phyloP scores from a whole-genome alignment of 768 basidiomycete species.

The Paxillus ammoniavirescens region DNA sequence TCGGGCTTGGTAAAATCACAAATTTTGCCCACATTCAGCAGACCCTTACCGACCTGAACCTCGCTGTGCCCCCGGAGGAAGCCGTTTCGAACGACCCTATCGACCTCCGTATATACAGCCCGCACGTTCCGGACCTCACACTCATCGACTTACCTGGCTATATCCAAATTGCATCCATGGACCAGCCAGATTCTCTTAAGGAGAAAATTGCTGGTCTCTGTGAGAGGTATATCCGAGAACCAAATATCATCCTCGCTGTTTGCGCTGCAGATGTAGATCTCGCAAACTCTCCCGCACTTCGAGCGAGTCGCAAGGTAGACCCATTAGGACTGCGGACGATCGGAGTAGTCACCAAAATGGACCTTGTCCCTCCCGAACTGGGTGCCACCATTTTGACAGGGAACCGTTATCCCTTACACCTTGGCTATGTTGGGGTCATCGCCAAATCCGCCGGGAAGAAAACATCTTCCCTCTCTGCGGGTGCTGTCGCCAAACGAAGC shows the following conservation, averaged over 20 bases:
- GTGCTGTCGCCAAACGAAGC: constrained; percentile 48
- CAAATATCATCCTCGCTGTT: constrained; percentile 99
- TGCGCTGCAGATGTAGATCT: constrained; percentile 98
- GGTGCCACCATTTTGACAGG: constrained; percentile 82
- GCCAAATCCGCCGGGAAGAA: constrained; percentile 71
- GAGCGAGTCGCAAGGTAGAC: constrained; percentile 92
- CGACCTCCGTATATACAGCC: constrained; percentile 94
- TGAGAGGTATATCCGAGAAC: constrained; percentile 97
- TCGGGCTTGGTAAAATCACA: constrained; percentile 86
- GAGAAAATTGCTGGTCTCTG: constrained; percentile 89
- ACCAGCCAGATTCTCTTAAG: constrained; percentile 93
- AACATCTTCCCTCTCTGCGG: constrained; percentile 46
- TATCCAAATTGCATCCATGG: constrained; percentile 90
- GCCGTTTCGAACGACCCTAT: constrained; percentile 95
- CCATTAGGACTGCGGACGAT: constrained; percentile 94
- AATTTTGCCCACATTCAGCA: constrained; percentile 92
- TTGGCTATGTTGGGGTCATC: constrained; percentile 97
- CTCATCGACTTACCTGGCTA: constrained; percentile 98
- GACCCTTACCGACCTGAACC: constrained; percentile 91
- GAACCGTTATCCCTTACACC: constrained; percentile 93
- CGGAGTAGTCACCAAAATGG: constrained; percentile 99
- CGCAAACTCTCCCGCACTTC: constrained; percentile 93
- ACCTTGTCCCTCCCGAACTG: constrained; percentile 82
- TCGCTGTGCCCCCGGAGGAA: constrained; percentile 86
- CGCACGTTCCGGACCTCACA: constrained; percentile 94